Evolutionary conservation across 768 basidiomycete genomes (phyloP).

Genomic region (Pholiota molesta): DNA sequence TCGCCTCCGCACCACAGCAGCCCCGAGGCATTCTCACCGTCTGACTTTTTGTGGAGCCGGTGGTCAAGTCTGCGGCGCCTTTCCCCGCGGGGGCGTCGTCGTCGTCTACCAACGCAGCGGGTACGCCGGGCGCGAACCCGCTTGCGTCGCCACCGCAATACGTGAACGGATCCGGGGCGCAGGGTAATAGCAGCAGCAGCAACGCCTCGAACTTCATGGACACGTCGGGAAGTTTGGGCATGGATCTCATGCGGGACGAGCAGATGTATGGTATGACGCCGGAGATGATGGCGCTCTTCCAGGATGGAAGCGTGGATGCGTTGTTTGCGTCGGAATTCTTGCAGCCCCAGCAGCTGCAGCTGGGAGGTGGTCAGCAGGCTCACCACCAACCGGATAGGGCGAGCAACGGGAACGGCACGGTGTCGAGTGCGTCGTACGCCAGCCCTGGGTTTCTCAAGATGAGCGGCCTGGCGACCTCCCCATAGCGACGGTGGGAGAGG

Average conservation of each 20-base stretch:
- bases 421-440: constrained; percentile 22
- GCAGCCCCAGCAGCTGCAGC: constrained; percentile 21
- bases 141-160: constrained; percentile 20
- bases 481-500: constrained; percentile 23
- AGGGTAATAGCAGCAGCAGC: constrained; percentile 19
- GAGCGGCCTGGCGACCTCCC: constrained; percentile 37
- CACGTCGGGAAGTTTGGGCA: constrained; percentile 34
- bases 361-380: constrained; percentile 4
- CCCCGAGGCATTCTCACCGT: constrained; percentile 66
- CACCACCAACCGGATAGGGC: constrained; percentile 6
- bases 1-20: constrained; percentile 56
- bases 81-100: constrained; percentile 28
- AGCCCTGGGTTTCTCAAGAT: constrained; percentile 38
- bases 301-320: constrained; percentile 48
- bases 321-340: constrained; percentile 33
- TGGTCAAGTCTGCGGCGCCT: constrained; percentile 29
- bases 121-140: constrained; percentile 13
- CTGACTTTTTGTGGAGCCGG: constrained; percentile 65
- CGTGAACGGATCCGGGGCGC: constrained; percentile 10
- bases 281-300: constrained; percentile 67
- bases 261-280: constrained; percentile 53
- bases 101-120: constrained; percentile 14
- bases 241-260: constrained; percentile 51
- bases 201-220: constrained; percentile 36
- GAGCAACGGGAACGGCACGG: constrained; percentile 11